Evolutionary conservation across 129 eudicot species (phyloP), one percentile per base, ranked within the genome.

Genomic region (Chrysanthemum makinoi): DNA sequence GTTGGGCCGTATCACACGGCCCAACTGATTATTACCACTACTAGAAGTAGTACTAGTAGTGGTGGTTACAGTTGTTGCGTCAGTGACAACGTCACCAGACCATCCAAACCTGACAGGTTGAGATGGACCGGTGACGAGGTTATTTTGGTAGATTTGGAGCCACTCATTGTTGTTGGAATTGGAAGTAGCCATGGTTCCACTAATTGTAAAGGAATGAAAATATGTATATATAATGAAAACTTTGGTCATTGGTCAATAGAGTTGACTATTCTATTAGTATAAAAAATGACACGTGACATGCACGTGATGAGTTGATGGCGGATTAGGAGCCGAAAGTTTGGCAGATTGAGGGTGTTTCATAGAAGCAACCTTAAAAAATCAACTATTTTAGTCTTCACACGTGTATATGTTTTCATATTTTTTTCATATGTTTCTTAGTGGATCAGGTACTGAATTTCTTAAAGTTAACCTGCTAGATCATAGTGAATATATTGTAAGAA

Each of bases 1-100:
- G 30, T 52, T 55, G 54, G 89, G 89, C 69, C 84, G 87, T 10
- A 82, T 17, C 14, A 85, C 86, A 10, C 97, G 85, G 60, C 84
- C 80, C 69, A 72, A 59, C 20, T 61, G 78, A 73, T 60, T 73
- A 22, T 73, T 52, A 47, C 30, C 69, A 35, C 56, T 69, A 49
- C 66, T 35, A 3, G 73, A 11, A 2, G 76, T 15, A 4, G 72
- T 15, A 10, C 64, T 53, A 57, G 72, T 12, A 6, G 78, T 44
- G 53, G 76, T 70, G 54, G 71, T 54, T 67, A 58, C 24, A 1
- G 80, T 62, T 3, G 71, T 53, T 2, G 57, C 59, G 6, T 57
- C 54, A 9, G 85, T 67, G 47, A 39, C 54, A 4, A 16, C 54
- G 0, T 81, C 78, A 18, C 66, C 72, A 17, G 75, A 46, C 72